A percentile compares a stretch with the other conserved stretches of the same genome.
Evolutionary conservation across 805 yeast genomes (phyloP).

Genomic region (Barnettozyma californica): DNA sequence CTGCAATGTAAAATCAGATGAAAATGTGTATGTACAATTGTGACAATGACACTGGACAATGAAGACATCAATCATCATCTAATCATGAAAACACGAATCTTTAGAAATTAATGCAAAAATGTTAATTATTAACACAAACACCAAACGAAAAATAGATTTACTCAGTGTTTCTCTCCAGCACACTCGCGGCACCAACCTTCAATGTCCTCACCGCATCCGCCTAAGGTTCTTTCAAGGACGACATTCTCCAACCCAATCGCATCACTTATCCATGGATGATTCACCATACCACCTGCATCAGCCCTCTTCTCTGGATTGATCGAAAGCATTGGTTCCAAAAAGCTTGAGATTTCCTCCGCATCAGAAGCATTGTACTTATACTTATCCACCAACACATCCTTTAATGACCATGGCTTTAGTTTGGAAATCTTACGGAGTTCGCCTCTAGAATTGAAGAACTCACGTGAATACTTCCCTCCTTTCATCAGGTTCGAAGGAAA

Average conservation of each 20-base stretch:
- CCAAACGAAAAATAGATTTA: background rate
- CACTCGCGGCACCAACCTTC: conserved; percentile 85
- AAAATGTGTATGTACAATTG: too few species aligned
- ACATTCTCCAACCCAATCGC: conserved; percentile 72
- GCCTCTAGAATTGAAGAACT: conserved; percentile 62
- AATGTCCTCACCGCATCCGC: conserved; percentile 81
- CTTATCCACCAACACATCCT: conserved; percentile 77
- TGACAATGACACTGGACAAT: too few species aligned
- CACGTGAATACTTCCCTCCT: conserved; percentile 55
- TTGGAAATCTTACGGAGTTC: conserved; percentile 73
- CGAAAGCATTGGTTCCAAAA: conserved; percentile 76
- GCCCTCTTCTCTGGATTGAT: conserved; percentile 78
- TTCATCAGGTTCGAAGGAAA: conserved; percentile 55
- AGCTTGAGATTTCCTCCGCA: conserved; percentile 69
- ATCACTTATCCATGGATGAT: conserved; percentile 78
- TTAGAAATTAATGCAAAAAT: background rate
- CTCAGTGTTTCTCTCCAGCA: conserved; percentile 34
- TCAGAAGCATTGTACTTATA: conserved; percentile 67
- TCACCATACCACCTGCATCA: conserved; percentile 94
- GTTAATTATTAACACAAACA: background rate
- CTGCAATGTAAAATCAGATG: too few species aligned
- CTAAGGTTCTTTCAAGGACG: conserved; percentile 62
- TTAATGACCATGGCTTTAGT: conserved; percentile 85
- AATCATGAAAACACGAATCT: too few species aligned
- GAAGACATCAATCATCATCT: too few species aligned